Conservation (phyloP, 306 rosid species). For the Lablab purpureus region DNA sequence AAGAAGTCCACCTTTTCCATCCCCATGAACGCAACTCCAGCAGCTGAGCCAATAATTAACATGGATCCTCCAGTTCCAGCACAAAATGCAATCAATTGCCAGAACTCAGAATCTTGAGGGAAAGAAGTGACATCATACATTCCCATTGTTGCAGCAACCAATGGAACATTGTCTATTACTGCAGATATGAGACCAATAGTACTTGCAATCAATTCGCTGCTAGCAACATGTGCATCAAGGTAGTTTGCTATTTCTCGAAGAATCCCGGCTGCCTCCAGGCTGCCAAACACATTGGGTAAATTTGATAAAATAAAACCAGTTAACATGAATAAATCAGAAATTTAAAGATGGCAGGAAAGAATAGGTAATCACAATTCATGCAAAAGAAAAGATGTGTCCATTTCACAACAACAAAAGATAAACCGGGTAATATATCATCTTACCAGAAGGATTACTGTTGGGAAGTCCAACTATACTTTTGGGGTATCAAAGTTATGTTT, state of each 20-base stretch:
- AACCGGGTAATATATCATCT: neutral
- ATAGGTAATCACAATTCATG: slow-evolving; percentile 22
- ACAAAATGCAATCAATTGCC: slow-evolving; percentile 90
- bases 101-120: slow-evolving; percentile 92
- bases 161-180: slow-evolving; percentile 88
- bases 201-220: slow-evolving; percentile 75
- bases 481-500: neutral
- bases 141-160: slow-evolving; percentile 96
- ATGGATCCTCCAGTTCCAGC: slow-evolving; percentile 99
- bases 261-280: slow-evolving; percentile 92
- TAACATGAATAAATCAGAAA: neutral
- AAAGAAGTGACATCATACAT: slow-evolving; percentile 85
- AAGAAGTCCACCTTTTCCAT: slow-evolving; percentile 98
- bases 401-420: slow-evolving; percentile 1
- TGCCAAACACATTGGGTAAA: slow-evolving; percentile 43
- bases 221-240: slow-evolving; percentile 79
- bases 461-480: neutral
- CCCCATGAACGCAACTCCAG: slow-evolving; percentile 99
- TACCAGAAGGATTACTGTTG: neutral
- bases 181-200: slow-evolving; percentile 88
- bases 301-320: slow-evolving; percentile 24
- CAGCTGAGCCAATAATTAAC: slow-evolving; percentile 93
- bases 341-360: slow-evolving; percentile 4
- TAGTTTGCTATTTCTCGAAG: slow-evolving; percentile 89
- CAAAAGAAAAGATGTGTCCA: slow-evolving; percentile 8